A percentile compares a stretch with the other conserved stretches of the same genome.
Evolutionary conservation across 306 rosid genomes (phyloP).

Genomic region (Quercus berberidifolia): DNA sequence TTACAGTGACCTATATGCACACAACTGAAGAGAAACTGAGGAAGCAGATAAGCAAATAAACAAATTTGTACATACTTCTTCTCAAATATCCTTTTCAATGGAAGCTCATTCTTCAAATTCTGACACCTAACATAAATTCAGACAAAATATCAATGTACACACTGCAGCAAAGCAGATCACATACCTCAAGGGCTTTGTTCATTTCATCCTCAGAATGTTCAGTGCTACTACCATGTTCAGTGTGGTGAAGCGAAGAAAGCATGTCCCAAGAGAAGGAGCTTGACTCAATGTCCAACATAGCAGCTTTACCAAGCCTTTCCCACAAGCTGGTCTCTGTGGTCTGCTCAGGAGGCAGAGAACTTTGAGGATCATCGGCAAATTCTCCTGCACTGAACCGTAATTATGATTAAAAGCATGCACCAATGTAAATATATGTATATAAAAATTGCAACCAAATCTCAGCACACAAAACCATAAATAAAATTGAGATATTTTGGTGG

Average conservation of each 20-base stretch:
- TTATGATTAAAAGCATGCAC: slow-evolving; percentile 6
- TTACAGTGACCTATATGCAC: slow-evolving; percentile 76
- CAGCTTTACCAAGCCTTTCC: slow-evolving; percentile 93
- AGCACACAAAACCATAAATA: background rate
- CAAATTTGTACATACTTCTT: slow-evolving; percentile 2
- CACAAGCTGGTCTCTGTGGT: slow-evolving; percentile 66
- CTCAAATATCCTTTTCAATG: slow-evolving; percentile 6
- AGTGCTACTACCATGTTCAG: slow-evolving; percentile 66
- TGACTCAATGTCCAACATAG: slow-evolving; percentile 68
- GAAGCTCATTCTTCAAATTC: slow-evolving; percentile 8
- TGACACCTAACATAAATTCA: background rate
- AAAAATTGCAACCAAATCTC: background rate
- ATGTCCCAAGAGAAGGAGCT: slow-evolving; percentile 71
- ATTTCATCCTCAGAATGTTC: slow-evolving; percentile 86
- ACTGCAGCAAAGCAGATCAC: slow-evolving; percentile 9
- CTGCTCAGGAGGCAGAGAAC: slow-evolving; percentile 36
- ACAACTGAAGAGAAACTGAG: slow-evolving; percentile 33
- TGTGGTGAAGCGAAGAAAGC: slow-evolving; percentile 81
- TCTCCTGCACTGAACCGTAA: slow-evolving; percentile 54
- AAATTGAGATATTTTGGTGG: background rate
- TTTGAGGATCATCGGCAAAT: slow-evolving; percentile 27
- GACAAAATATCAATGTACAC: background rate
- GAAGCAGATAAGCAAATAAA: slow-evolving; percentile 23
- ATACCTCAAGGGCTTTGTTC: slow-evolving; percentile 81
- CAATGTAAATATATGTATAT: background rate